These are phyloP conservation scores for Diaporthe sp. DNA, from an alignment of 2,329 filamentous ascomycete species.

Conservation along the genomic window DNA sequence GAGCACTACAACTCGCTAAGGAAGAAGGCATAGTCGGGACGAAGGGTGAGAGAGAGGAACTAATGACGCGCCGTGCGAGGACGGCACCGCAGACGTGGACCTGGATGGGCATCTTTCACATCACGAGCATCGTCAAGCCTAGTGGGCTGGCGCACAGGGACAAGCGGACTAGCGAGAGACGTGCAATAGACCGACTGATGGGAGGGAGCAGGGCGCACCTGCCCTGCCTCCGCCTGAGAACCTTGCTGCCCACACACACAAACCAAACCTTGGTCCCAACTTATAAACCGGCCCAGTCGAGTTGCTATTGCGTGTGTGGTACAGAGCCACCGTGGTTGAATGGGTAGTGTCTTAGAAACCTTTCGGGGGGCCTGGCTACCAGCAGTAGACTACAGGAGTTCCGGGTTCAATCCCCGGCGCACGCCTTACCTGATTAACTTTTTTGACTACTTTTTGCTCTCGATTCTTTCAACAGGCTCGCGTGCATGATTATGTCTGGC, in stretches of 20 bases:
- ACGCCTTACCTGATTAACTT: neutral
- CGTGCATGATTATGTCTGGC: neutral
- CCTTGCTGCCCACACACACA: conserved; percentile 11
- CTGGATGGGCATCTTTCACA: neutral
- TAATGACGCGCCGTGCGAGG: neutral
- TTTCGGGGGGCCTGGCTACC: conserved; percentile 14
- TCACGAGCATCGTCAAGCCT: neutral
- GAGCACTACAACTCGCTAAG: conserved; percentile 97
- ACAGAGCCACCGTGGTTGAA: conserved; percentile 20
- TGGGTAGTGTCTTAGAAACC: conserved; percentile 12
- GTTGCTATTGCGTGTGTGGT: neutral
- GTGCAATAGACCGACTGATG: neutral
- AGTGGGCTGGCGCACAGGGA: neutral
- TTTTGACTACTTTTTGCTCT: neutral
- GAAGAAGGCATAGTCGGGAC: conserved; percentile 49
- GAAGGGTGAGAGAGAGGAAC: neutral
- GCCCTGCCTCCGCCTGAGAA: neutral
- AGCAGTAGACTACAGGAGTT: conserved; percentile 3
- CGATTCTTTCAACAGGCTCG: neutral
- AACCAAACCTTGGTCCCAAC: neutral
- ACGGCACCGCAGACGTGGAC: neutral
- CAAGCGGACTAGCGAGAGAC: neutral
- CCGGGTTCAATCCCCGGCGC: conserved; percentile 14
- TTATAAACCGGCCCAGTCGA: neutral
- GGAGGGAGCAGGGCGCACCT: neutral